Base-by-base conservation (phyloP, 345 rosid species). In the Hibiscus syriacus region DNA sequence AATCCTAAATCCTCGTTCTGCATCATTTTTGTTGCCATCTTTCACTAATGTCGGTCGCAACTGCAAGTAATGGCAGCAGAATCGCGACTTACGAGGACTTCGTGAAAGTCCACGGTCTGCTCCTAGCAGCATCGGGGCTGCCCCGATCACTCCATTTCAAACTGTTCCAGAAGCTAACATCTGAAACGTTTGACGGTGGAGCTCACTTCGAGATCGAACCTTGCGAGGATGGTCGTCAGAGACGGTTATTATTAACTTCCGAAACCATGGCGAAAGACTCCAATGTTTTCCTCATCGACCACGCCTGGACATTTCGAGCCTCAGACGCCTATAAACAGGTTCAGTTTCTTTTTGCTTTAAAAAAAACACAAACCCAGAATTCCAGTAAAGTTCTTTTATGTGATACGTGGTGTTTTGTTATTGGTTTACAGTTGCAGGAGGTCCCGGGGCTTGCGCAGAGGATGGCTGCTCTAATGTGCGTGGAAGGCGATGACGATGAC, bases 281-380 rank as follows among this genome's bases (percentile, higher is more conserved):
- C 76, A 72, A 87, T 55, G 90, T 89, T 61, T 93, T 93, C 71
- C 96, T 93, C 39, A 45, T 93, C 52, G 96, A 93, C 76, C 96
- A 93, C 60, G 97, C 97, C 64, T 93, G 98, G 98, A 87, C 97
- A 25, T 93, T 93, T 69, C 94, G 96, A 14, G 94, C 87, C 69
- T 68, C 88, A 20, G 97, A 88, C 71, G 97, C 97, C 38, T 81
- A 71, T 62, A 48, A 82, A 46, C 98, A 85, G 89, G 97, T 87
- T 17, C 10, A 4, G 0, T 20, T 34, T 53, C 38, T 54, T 60
- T 19, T 12, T 29, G 6, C 19, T 19, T 14, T 0, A 13, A 43
- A 43, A 43, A 43, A 8, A 34, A 34, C 4, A 34, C 49, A 14
- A 45, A 52, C 39, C 50, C 29, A 23, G 26, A 17, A 25, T 45